A percentile compares a stretch with the other conserved stretches of the same genome.
Evolutionary conservation across 2,329 filamentous ascomycete species (phyloP).

Genomic region (Epichloe sibirici): DNA sequence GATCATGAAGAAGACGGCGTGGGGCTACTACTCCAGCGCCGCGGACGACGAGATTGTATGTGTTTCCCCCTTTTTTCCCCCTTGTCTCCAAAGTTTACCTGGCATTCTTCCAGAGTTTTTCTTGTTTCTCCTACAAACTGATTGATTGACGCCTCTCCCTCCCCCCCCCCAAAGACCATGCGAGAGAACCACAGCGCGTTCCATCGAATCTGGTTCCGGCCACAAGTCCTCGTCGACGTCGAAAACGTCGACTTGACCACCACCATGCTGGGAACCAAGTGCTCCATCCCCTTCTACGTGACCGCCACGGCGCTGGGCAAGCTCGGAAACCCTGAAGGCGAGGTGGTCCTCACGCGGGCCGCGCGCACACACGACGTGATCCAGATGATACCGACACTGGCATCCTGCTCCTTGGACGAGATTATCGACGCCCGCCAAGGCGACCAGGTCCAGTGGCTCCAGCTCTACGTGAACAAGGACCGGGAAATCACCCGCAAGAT

Average conservation of each 20-base stretch:
- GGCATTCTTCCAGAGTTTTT: too few species aligned
- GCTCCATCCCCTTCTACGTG: constrained; percentile 84
- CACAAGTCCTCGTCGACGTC: constrained; percentile 78
- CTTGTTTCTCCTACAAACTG: too few species aligned
- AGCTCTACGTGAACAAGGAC: constrained; percentile 96
- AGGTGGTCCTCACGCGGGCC: constrained; percentile 79
- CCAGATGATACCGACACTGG: constrained; percentile 97
- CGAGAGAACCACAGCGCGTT: constrained; percentile 92
- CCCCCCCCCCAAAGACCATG: constrained; percentile 52
- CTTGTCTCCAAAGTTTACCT: too few species aligned
- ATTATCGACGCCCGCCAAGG: constrained; percentile 73
- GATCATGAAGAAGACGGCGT: constrained; percentile 92
- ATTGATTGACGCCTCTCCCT: not conserved
- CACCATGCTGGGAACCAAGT: constrained; percentile 84
- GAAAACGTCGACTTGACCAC: constrained; percentile 77
- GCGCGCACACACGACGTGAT: constrained; percentile 79
- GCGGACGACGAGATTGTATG: constrained; percentile 41
- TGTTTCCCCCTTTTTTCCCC: not conserved
- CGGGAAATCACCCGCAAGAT: constrained; percentile 81
- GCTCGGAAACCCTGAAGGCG: constrained; percentile 84
- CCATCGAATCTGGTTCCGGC: constrained; percentile 95
- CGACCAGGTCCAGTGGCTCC: constrained; percentile 88
- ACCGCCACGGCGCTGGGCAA: constrained; percentile 94
- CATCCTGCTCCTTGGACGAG: constrained; percentile 95
- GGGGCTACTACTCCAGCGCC: constrained; percentile 95